phyloP scores from a whole-genome alignment of 208 protist genomes.

The Acanthamoeba healyi region DNA sequence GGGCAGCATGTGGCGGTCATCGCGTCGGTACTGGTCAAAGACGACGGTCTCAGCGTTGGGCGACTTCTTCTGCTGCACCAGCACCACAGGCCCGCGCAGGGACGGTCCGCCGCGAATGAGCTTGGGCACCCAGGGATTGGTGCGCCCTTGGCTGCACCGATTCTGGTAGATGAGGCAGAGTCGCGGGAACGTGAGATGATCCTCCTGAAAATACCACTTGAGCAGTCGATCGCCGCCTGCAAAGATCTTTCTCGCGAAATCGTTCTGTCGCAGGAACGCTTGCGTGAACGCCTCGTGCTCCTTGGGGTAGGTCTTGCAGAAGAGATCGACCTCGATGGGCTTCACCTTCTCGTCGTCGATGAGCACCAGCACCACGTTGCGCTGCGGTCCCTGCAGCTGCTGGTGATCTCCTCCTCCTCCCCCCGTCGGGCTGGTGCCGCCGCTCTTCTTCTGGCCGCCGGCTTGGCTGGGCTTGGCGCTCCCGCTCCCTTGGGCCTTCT shows the following conservation, averaged over 20 bases:
- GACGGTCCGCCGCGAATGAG: conserved; percentile 20
- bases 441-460: not conserved
- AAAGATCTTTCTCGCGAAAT: conserved; percentile 54
- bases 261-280: conserved; percentile 48
- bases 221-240: conserved; percentile 6
- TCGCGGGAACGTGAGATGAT: conserved; percentile 64
- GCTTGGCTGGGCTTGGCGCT: too few relatives aligned
- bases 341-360: conserved; percentile 66
- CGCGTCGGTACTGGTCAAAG: conserved; percentile 37
- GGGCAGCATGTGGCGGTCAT: conserved; percentile 38
- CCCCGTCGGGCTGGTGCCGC: not conserved
- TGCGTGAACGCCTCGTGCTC: conserved; percentile 63
- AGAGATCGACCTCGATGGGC: conserved; percentile 56
- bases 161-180: conserved; percentile 75
- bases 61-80: conserved; percentile 69
- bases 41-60: conserved; percentile 70
- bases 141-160: conserved; percentile 13
- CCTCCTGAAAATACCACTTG: conserved; percentile 72
- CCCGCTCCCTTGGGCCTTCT: not conserved
- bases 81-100: conserved; percentile 43
- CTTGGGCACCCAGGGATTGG: conserved; percentile 69
- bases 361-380: conserved; percentile 21
- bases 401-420: not conserved
- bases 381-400: not conserved
- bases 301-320: conserved; percentile 70